Evolutionary conservation across 331 rosid genomes (phyloP).

Genomic region (Pyracantha coccinea): DNA sequence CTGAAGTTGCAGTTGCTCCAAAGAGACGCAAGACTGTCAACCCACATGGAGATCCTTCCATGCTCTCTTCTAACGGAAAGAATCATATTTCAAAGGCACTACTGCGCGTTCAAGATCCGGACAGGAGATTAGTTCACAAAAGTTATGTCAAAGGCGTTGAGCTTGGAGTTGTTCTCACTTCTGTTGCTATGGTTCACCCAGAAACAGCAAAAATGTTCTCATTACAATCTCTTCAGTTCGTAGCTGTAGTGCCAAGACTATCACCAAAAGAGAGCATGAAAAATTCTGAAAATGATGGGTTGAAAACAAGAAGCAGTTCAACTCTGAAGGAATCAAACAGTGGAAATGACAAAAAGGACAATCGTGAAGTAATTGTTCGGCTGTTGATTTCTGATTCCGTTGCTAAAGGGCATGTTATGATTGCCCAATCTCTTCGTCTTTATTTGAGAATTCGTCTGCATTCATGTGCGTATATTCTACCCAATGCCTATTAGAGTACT

Average conservation of each 20-base stretch:
- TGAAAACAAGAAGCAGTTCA: conserved; percentile 47
- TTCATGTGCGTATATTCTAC: conserved; percentile 63
- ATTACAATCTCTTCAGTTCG: conserved; percentile 56
- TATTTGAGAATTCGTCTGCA: conserved; percentile 68
- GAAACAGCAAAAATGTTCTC: conserved; percentile 69
- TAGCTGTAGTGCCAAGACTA: conserved; percentile 56
- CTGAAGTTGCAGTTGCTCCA: conserved; percentile 89
- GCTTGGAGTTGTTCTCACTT: conserved; percentile 65
- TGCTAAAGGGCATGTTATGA: conserved; percentile 85
- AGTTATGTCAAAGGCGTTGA: conserved; percentile 38
- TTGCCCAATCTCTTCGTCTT: conserved; percentile 69
- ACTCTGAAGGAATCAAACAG: conserved; percentile 30
- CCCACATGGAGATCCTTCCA: conserved; percentile 28
- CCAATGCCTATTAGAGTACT: conserved; percentile 8
- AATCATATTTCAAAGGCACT: conserved; percentile 39
- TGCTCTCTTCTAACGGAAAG: conserved; percentile 24
- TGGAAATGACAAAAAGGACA: conserved; percentile 42
- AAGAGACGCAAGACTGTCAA: conserved; percentile 54
- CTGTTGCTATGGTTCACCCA: conserved; percentile 78
- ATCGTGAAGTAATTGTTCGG: conserved; percentile 48
- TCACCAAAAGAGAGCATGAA: conserved; percentile 34
- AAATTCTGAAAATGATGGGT: conserved; percentile 29
- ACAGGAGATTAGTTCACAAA: conserved; percentile 39
- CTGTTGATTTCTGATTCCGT: conserved; percentile 69
- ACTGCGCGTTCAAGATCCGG: conserved; percentile 73